Conservation (phyloP, 2,329 filamentous ascomycete species). For the Curvularia spicifera region DNA sequence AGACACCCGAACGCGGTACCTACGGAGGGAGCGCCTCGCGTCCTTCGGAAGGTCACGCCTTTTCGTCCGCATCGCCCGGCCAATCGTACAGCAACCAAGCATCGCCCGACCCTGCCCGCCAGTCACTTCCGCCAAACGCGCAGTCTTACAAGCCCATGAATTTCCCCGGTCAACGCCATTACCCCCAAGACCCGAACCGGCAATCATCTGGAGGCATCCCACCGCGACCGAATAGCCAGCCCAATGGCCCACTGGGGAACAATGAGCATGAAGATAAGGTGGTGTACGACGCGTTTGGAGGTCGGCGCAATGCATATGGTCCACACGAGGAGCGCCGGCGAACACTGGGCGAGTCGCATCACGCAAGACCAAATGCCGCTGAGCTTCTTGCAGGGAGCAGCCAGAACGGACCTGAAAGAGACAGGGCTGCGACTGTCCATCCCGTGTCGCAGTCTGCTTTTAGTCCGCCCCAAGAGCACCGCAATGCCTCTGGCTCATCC, state of each 20-base stretch:
- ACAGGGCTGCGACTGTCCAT: conserved; percentile 49
- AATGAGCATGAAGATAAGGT: conserved; percentile 32
- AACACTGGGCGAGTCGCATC: conserved; percentile 46
- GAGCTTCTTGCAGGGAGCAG: conserved; percentile 38
- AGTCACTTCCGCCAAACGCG: conserved; percentile 38
- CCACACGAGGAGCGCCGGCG: conserved; percentile 43
- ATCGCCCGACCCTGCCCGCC: conserved; percentile 46
- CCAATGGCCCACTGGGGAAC: conserved; percentile 37
- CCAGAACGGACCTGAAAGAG: conserved; percentile 33
- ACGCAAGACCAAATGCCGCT: conserved; percentile 41
- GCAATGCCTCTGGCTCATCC: conserved; percentile 20
- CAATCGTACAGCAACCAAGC: conserved; percentile 44
- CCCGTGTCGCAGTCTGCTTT: conserved; percentile 49
- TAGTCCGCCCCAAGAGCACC: conserved; percentile 45
- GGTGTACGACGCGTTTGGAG: conserved; percentile 33
- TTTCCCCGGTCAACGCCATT: conserved; percentile 41
- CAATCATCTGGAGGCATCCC: conserved; percentile 38
- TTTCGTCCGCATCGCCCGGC: conserved; percentile 40
- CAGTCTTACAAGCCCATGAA: conserved; percentile 45
- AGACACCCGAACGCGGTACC: conserved; percentile 48
- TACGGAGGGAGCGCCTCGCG: conserved; percentile 35
- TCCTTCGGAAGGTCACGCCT: conserved; percentile 36
- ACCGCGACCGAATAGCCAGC: conserved; percentile 51
- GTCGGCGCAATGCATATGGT: conserved; percentile 38
- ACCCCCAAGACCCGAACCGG: conserved; percentile 40